Conservation (phyloP, 345 rosid genomes). For the Hypericum perforatum region DNA sequence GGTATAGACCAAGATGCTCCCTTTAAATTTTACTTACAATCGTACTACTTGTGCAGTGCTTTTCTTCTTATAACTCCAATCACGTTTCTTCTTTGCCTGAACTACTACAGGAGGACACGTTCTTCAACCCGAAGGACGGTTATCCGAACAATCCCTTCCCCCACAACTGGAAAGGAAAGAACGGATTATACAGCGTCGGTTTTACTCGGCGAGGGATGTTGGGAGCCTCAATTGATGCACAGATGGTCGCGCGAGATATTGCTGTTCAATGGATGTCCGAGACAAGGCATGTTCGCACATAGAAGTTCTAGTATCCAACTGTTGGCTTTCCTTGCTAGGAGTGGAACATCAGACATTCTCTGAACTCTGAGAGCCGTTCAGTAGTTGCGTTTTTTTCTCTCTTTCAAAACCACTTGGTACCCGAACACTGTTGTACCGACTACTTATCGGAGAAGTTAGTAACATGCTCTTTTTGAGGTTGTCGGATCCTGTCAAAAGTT, state of each 20-base stretch:
- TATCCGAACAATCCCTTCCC: constrained; percentile 17
- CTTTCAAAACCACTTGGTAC: too few species aligned
- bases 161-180: constrained; percentile 26
- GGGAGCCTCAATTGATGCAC: constrained; percentile 25
- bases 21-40: too few species aligned
- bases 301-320: neutral
- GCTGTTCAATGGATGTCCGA: constrained; percentile 17
- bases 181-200: constrained; percentile 28
- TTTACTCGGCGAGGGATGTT: constrained; percentile 18
- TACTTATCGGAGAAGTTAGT: too few species aligned
- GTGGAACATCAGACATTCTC: too few species aligned
- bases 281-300: constrained; percentile 11
- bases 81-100: neutral
- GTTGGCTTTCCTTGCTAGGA: too few species aligned
- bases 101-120: constrained; percentile 13
- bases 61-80: too few species aligned
- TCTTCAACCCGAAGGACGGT: constrained; percentile 15
- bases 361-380: too few species aligned
- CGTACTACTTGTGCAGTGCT: neutral
- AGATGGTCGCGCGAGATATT: constrained; percentile 25
- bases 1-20: constrained; percentile 9
- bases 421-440: too few species aligned
- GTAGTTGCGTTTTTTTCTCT: too few species aligned
- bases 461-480: too few species aligned
- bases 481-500: too few species aligned